These are phyloP conservation scores for Teratosphaeria zuluensis DNA, from an alignment of 2,329 filamentous ascomycete genomes.

Conservation along the genomic window DNA sequence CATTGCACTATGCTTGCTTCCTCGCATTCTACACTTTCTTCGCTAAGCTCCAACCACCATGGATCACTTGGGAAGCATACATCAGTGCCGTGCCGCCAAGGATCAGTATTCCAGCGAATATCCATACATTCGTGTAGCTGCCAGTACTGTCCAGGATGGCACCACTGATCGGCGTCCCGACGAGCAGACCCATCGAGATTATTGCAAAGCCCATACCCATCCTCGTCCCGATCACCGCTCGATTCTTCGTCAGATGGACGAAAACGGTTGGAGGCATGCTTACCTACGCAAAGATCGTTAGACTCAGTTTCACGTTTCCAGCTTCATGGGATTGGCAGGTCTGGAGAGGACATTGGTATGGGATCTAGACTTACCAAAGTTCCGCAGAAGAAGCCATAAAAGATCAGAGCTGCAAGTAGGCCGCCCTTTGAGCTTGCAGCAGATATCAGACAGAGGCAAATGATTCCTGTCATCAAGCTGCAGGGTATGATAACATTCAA, in stretches of 20 bases:
- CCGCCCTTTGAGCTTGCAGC: constrained; percentile 23
- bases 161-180: constrained; percentile 49
- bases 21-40: constrained; percentile 10
- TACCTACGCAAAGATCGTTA: not conserved
- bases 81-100: constrained; percentile 18
- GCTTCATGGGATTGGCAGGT: no score
- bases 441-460: constrained; percentile 34
- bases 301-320: not conserved
- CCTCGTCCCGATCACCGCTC: constrained; percentile 40
- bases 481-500: constrained; percentile 40
- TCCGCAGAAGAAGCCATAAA: constrained; percentile 43
- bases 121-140: constrained; percentile 35
- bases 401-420: constrained; percentile 33
- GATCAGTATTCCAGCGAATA: constrained; percentile 31
- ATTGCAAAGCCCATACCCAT: constrained; percentile 48
- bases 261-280: constrained; percentile 37
- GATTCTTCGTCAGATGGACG: constrained; percentile 32
- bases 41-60: constrained; percentile 17
- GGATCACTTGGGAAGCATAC: constrained; percentile 14
- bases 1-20: not conserved
- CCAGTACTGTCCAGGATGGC: constrained; percentile 38
- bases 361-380: constrained; percentile 28
- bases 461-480: constrained; percentile 29
- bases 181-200: constrained; percentile 41
- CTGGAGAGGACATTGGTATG: not conserved